Conservation (phyloP, 108 stramenopile species). For the Skeletonema potamos region DNA sequence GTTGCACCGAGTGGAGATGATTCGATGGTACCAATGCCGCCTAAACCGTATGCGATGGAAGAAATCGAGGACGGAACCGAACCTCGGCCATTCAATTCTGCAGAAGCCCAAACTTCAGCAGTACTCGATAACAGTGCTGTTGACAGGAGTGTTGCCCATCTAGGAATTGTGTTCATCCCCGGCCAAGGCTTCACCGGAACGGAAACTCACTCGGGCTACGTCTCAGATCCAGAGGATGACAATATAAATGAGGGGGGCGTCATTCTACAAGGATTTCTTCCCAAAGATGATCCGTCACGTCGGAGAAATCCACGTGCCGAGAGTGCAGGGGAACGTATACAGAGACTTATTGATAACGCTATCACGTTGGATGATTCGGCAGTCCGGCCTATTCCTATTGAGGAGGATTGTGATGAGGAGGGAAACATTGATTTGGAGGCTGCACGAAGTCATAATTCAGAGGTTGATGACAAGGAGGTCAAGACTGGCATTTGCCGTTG, state of each 20-base stretch:
- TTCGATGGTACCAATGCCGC: no score
- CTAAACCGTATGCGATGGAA: no score
- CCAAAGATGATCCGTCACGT: neutral
- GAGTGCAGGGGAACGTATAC: neutral
- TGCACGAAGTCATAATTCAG: neutral
- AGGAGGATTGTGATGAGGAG: neutral
- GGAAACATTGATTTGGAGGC: neutral
- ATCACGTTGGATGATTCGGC: neutral
- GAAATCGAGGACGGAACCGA: no score
- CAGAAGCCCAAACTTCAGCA: no score
- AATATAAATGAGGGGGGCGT: neutral
- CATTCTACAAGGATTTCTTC: neutral
- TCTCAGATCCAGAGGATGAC: neutral
- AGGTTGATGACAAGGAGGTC: neutral
- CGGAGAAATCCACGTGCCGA: neutral
- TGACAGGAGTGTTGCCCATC: neutral
- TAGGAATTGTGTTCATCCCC: neutral
- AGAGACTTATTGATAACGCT: neutral
- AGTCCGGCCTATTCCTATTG: neutral
- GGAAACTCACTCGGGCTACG: neutral
- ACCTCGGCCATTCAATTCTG: no score
- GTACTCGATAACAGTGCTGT: no score
- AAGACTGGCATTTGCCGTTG: neutral
- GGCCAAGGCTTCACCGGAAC: neutral
- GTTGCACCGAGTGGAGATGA: no score